These are phyloP conservation scores for Trichophyton benhamiae DNA, from an alignment of 2,329 filamentous ascomycete species.

Conservation along the genomic window DNA sequence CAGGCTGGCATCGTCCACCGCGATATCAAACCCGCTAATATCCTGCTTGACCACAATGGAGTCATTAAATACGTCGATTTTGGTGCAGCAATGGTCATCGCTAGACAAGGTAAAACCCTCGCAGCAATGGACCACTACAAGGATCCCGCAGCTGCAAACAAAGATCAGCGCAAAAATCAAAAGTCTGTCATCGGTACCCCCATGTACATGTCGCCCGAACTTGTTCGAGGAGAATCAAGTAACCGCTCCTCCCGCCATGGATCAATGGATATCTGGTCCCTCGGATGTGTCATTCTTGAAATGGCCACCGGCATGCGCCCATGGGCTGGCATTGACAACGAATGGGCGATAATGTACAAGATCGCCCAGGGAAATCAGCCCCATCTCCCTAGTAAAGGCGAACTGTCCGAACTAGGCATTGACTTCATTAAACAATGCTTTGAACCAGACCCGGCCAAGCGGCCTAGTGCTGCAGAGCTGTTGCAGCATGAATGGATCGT, in stretches of 20 bases:
- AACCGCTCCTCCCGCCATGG: slow-evolving; percentile 65
- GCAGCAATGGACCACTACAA: slow-evolving; percentile 49
- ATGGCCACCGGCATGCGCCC: slow-evolving; percentile 92
- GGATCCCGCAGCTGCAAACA: slow-evolving; percentile 16
- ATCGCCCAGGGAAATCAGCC: slow-evolving; percentile 94
- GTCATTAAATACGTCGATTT: slow-evolving; percentile 99
- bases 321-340: slow-evolving; percentile 93
- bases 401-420: slow-evolving; percentile 70
- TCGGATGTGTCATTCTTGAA: slow-evolving; percentile 71
- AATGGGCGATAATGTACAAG: slow-evolving; percentile 99
- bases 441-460: slow-evolving; percentile 62
- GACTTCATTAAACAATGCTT: slow-evolving; percentile 87
- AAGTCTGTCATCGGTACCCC: slow-evolving; percentile 94
- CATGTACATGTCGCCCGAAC: slow-evolving; percentile 99
- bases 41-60: slow-evolving; percentile 75
- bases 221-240: slow-evolving; percentile 78
- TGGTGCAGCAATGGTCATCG: slow-evolving; percentile 92
- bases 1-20: slow-evolving; percentile 45
- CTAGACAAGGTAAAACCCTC: slow-evolving; percentile 79
- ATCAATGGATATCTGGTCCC: slow-evolving; percentile 50
- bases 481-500: slow-evolving; percentile 85
- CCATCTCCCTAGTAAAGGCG: slow-evolving; percentile 66
- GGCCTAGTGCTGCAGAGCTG: slow-evolving; percentile 74
- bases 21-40: slow-evolving; percentile 53
- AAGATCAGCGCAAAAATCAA: slow-evolving; percentile 44